phyloP scores from a whole-genome alignment of 495 filamentous ascomycete genomes.

The Penicillium samsonianum region DNA sequence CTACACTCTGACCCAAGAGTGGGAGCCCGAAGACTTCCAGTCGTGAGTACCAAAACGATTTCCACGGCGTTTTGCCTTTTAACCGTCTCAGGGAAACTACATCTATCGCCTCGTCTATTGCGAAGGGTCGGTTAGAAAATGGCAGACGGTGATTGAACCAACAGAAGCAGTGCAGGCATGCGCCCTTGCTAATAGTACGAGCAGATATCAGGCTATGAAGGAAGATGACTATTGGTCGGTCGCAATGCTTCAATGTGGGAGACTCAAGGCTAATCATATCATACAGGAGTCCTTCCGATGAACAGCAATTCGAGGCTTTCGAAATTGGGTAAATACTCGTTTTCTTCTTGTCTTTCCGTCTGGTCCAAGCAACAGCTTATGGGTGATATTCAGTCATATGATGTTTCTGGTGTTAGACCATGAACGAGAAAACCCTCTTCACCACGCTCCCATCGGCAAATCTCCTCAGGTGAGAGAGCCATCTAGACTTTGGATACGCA shows the following conservation, averaged over 20 bases:
- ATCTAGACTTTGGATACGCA: background rate
- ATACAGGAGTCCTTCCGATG: slow-evolving; percentile 5
- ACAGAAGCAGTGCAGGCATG: background rate
- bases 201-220: slow-evolving; percentile 13
- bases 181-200: background rate
- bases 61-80: background rate
- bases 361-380: background rate
- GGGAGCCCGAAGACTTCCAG: background rate
- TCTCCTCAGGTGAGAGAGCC: background rate
- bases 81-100: slow-evolving; percentile 2
- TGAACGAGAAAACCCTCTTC: background rate
- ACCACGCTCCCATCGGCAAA: background rate
- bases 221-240: slow-evolving; percentile 18
- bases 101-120: background rate
- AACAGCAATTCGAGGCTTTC: slow-evolving; percentile 1
- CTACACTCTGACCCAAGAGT: background rate
- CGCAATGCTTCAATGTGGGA: background rate
- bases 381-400: background rate
- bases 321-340: background rate
- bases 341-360: too few relatives aligned
- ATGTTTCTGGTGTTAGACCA: background rate
- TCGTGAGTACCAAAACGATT: background rate
- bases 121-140: slow-evolving; percentile 2
- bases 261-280: background rate
- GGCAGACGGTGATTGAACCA: background rate